Base-by-base conservation (phyloP, 805 yeast genomes). In the Lipomyces chichibuensis region DNA sequence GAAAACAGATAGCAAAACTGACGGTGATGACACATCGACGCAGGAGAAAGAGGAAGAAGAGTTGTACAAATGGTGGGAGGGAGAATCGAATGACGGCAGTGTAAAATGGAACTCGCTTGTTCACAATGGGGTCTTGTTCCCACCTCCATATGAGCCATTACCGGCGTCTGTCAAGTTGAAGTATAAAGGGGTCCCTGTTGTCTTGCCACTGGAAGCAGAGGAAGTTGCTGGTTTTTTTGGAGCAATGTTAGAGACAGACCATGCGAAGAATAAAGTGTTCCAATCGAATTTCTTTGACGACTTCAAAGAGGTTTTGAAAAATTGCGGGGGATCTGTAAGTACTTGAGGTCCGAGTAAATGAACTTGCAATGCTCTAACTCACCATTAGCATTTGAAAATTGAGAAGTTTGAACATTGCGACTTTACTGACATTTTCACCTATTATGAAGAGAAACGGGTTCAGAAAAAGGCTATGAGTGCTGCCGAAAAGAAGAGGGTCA, bases 191-290 rank as follows among this genome's bases (percentile, higher is more conserved):
- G 83, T 85, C 71, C 90, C 95, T 0, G 93, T 93, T 0, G 81
- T 81, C 35, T 81, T 94, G 65, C 94, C 97, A 0, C 79, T 81
- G 0, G 90, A 83, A 64, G 98, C 97, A 1, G 99, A 94, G 78
- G 98, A 94, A 77, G 97, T 94, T 46, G 98, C 98, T 0, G 98
- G 97, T 0, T 94, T 92, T 75, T 94, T 84, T 77, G 98, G 89
- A 9, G 97, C 97, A 5, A 83, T 94, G 86, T 70, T 93, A 56
- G 92, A 91, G 71, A 84, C 92, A 0, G 97, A 94, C 71, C 97
- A 94, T 78, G 95, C 92, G 13, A 84, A 87, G 69, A 94, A 92
- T 75, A 92, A 96, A 0, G 87, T 86, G 0, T 94, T 94, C 77
- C 96, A 88, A 71, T 85, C 87, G 75, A 94, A 94, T 77, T 94